Evolutionary conservation across 371 early-diverging fungal species (phyloP).

Genomic region (Rhizopus sp.): DNA sequence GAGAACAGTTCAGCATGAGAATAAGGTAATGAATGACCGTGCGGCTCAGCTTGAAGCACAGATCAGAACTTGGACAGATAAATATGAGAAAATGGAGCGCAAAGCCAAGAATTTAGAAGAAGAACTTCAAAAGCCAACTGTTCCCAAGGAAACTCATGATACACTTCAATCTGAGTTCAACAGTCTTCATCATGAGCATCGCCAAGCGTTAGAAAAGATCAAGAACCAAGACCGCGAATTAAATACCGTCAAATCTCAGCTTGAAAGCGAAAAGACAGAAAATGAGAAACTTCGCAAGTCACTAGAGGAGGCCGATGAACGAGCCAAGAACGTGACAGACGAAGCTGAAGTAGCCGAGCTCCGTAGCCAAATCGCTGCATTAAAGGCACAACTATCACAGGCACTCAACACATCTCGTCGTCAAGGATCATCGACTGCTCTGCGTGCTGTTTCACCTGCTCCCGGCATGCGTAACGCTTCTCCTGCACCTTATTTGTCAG

Average conservation of each 20-base stretch:
- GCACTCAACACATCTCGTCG: constrained; percentile 39
- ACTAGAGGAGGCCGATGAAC: constrained; percentile 40
- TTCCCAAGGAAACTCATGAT: constrained; percentile 63
- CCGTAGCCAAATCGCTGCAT: constrained; percentile 46
- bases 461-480: constrained; percentile 38
- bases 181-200: constrained; percentile 44
- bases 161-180: constrained; percentile 55
- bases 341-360: constrained; percentile 48
- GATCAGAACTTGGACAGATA: constrained; percentile 70
- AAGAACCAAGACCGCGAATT: constrained; percentile 69
- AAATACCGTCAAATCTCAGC: constrained; percentile 56
- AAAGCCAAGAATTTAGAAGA: constrained; percentile 52
- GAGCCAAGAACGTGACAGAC: constrained; percentile 34
- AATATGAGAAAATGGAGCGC: constrained; percentile 61
- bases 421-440: constrained; percentile 28
- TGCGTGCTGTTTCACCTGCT: constrained; percentile 34
- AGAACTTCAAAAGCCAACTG: constrained; percentile 62
- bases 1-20: constrained; percentile 69
- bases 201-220: constrained; percentile 55
- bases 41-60: constrained; percentile 71
- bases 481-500: constrained; percentile 31
- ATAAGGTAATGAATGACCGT: constrained; percentile 58
- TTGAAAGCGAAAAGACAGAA: constrained; percentile 66
- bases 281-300: constrained; percentile 61
- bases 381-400: constrained; percentile 53